phyloP scores from a whole-genome alignment of 2,329 filamentous ascomycete genomes.

The Penicillium sp. region DNA sequence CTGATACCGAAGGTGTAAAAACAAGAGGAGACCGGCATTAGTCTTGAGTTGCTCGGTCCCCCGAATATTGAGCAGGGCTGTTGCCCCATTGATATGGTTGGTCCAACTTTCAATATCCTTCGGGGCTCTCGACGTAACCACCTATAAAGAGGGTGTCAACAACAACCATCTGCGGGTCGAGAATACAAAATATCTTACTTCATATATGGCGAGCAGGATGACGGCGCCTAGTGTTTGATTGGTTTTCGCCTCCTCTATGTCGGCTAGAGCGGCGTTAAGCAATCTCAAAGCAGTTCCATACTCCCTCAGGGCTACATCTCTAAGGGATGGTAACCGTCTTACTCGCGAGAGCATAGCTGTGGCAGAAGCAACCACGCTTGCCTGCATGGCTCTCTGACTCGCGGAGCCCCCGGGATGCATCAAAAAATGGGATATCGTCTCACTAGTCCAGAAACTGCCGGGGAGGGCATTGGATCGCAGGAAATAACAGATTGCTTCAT shows the following conservation, averaged over 20 bases:
- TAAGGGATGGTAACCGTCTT: constrained; percentile 48
- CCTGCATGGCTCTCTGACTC: constrained; percentile 36
- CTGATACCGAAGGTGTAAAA: constrained; percentile 57
- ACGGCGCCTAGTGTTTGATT: constrained; percentile 53
- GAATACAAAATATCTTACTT: constrained; percentile 45
- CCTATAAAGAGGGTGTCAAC: constrained; percentile 20
- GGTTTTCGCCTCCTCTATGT: constrained; percentile 35
- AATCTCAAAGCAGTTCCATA: constrained; percentile 56
- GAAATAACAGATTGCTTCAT: constrained; percentile 40
- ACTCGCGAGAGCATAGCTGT: constrained; percentile 59
- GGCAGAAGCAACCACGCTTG: constrained; percentile 58
- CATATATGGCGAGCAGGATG: constrained; percentile 60
- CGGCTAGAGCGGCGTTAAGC: constrained; percentile 33
- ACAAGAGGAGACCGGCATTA: constrained; percentile 50
- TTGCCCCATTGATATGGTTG: constrained; percentile 59
- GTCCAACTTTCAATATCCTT: constrained; percentile 53
- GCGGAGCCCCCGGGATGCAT: constrained; percentile 16
- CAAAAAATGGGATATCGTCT: constrained; percentile 24
- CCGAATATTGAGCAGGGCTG: constrained; percentile 55
- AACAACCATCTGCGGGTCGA: neutral
- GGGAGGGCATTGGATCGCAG: constrained; percentile 35
- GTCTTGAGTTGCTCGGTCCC: constrained; percentile 39
- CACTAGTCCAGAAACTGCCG: constrained; percentile 26
- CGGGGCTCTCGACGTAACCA: constrained; percentile 43
- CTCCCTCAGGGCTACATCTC: constrained; percentile 50